Evolutionary conservation across 768 basidiomycete species (phyloP).

Genomic region (Guyanaporus albipodus): DNA sequence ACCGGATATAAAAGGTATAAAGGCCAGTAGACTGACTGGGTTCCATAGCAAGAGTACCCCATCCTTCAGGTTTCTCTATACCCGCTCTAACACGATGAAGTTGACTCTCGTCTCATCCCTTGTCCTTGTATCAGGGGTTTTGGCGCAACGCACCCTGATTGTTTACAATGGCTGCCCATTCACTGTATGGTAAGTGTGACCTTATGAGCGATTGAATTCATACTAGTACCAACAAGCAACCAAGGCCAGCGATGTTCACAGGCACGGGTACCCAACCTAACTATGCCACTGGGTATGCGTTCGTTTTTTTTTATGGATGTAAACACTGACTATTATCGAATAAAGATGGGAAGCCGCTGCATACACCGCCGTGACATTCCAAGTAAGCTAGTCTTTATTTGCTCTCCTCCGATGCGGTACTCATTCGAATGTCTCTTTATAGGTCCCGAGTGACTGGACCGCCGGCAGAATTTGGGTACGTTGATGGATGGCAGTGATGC

Average conservation of each 20-base stretch:
- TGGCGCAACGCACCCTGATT: constrained; percentile 54
- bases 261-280: constrained; percentile 47
- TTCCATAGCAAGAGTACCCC: neutral
- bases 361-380: constrained; percentile 26
- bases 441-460: constrained; percentile 62
- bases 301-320: neutral
- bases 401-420: neutral
- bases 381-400: constrained; percentile 7
- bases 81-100: constrained; percentile 17
- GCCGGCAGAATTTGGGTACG: constrained; percentile 62
- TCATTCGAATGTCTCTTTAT: neutral
- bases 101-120: constrained; percentile 24
- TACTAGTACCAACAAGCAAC: neutral
- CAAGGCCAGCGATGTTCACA: constrained; percentile 58
- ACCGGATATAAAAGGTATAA: constrained; percentile 15
- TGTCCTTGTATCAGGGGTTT: constrained; percentile 30
- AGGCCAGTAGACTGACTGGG: neutral
- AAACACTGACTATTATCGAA: neutral
- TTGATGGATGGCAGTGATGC: neutral
- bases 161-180: constrained; percentile 63
- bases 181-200: constrained; percentile 55
- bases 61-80: neutral
- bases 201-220: neutral
- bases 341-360: constrained; percentile 34
- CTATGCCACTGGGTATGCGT: constrained; percentile 45